Percentiles rank a stretch among this genome's conserved stretches.
Conservation (phyloP, 139 green algal genomes). For the Mychonastes homosphaera region DNA sequence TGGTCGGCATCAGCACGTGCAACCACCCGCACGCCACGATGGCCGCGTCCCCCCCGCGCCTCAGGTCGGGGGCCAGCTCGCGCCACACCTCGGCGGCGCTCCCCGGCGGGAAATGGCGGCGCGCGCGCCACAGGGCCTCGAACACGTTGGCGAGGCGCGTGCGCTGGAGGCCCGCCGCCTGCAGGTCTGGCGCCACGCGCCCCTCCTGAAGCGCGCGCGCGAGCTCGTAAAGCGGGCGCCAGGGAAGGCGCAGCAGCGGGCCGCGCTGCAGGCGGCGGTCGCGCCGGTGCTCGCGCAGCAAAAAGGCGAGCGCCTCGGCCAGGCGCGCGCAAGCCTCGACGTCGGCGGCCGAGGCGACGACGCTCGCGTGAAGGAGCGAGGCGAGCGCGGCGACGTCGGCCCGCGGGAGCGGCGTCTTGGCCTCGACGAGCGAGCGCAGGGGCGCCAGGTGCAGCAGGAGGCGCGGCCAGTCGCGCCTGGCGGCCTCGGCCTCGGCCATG, state of each 20-base stretch:
- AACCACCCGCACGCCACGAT: constrained; percentile 47
- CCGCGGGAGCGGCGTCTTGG: too few species aligned
- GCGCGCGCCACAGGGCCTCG: constrained; percentile 20
- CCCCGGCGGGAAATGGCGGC: constrained; percentile 33
- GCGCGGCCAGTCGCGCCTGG: background rate
- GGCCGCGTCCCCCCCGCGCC: constrained; percentile 5
- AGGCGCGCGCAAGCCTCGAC: too few species aligned
- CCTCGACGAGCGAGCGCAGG: background rate
- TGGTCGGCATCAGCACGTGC: constrained; percentile 51
- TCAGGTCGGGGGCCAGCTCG: constrained; percentile 16
- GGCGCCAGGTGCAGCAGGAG: background rate
- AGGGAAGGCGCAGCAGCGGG: constrained; percentile 43
- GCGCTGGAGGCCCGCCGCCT: constrained; percentile 12
- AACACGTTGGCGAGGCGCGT: constrained; percentile 24
- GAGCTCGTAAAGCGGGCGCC: constrained; percentile 43
- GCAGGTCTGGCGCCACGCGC: background rate
- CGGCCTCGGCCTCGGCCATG: background rate
- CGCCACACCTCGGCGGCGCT: constrained; percentile 35
- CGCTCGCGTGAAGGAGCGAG: too few species aligned
- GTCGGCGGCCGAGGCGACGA: too few species aligned
- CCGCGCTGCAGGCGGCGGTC: constrained; percentile 14
- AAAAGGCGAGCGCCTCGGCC: constrained; percentile 21
- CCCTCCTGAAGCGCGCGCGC: constrained; percentile 16
- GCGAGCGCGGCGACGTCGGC: too few species aligned
- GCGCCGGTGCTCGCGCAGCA: constrained; percentile 36